phyloP scores from a whole-genome alignment of 2,329 filamentous ascomycete genomes.

The Aspergillus fischeri region DNA sequence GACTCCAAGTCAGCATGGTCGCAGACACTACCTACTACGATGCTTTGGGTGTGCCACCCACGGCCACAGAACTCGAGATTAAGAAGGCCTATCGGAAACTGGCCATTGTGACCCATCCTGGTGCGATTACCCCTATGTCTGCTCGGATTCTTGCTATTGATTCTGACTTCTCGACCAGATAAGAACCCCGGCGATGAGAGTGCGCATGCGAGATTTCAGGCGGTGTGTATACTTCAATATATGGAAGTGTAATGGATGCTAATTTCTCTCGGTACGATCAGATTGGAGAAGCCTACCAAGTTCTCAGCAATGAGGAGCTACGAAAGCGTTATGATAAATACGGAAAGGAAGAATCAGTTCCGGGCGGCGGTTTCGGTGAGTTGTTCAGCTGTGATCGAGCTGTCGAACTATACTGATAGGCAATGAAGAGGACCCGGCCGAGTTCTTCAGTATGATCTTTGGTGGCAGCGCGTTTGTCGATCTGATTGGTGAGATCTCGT shows the following conservation, averaged over 20 bases:
- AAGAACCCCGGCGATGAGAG: constrained; percentile 97
- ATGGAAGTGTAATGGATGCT: constrained; percentile 8
- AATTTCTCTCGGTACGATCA: constrained; percentile 21
- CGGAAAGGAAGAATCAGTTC: constrained; percentile 91
- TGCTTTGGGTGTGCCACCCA: constrained; percentile 75
- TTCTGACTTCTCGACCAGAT: constrained; percentile 51
- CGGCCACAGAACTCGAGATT: constrained; percentile 85
- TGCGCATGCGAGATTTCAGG: constrained; percentile 91
- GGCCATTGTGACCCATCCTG: constrained; percentile 88
- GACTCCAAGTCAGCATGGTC: constrained; percentile 59
- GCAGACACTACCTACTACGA: constrained; percentile 88
- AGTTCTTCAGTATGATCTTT: constrained; percentile 99
- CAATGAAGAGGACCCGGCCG: constrained; percentile 71
- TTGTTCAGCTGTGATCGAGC: neutral
- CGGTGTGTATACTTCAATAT: constrained; percentile 47
- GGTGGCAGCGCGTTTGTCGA: constrained; percentile 93
- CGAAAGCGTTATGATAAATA: constrained; percentile 93
- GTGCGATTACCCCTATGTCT: constrained; percentile 40
- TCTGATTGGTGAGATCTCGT: constrained; percentile 95
- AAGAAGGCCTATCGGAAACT: constrained; percentile 96
- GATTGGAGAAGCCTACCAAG: constrained; percentile 68
- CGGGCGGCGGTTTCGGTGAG: constrained; percentile 79
- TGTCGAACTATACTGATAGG: neutral
- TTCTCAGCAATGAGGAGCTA: constrained; percentile 82
- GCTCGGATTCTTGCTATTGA: constrained; percentile 11